phyloP scores from a whole-genome alignment of 176 grass and related monocot genomes.

The Panicum miliaceum region DNA sequence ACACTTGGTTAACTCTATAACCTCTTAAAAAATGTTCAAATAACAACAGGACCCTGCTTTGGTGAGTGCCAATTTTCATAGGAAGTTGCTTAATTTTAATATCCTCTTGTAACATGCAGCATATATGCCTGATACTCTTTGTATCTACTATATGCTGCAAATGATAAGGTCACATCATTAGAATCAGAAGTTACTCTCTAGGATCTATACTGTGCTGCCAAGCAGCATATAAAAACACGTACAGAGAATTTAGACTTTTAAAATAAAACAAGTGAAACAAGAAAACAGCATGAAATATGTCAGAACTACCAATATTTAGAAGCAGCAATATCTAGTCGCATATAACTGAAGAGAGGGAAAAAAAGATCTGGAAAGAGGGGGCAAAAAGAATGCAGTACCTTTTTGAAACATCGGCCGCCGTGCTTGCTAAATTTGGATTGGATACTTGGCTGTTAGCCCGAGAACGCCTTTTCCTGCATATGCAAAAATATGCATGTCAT shows the following conservation, averaged over 20 bases:
- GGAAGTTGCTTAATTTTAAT: background rate
- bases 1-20: background rate
- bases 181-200: slow-evolving; percentile 7
- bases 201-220: background rate
- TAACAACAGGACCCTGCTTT: slow-evolving; percentile 1
- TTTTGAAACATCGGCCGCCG: slow-evolving; percentile 48
- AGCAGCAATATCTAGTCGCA: slow-evolving; percentile 28
- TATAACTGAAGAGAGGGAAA: background rate
- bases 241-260: background rate
- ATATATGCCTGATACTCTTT: slow-evolving; percentile 1
- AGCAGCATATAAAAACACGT: slow-evolving; percentile 6
- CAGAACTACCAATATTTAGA: background rate
- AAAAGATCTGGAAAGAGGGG: background rate
- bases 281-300: slow-evolving; percentile 14
- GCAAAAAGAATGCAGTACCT: slow-evolving; percentile 46
- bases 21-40: background rate
- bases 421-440: slow-evolving; percentile 43
- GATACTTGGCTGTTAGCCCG: slow-evolving; percentile 44
- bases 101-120: background rate
- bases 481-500: slow-evolving; percentile 23
- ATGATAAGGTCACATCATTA: slow-evolving; percentile 7
- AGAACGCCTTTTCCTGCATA: slow-evolving; percentile 66
- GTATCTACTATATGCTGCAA: slow-evolving; percentile 1
- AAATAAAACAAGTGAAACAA: background rate
- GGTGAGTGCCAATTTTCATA: slow-evolving; percentile 19